These are phyloP conservation scores for Clonostachys chloroleuca DNA, from an alignment of 2,329 filamentous ascomycete species.

Conservation along the genomic window DNA sequence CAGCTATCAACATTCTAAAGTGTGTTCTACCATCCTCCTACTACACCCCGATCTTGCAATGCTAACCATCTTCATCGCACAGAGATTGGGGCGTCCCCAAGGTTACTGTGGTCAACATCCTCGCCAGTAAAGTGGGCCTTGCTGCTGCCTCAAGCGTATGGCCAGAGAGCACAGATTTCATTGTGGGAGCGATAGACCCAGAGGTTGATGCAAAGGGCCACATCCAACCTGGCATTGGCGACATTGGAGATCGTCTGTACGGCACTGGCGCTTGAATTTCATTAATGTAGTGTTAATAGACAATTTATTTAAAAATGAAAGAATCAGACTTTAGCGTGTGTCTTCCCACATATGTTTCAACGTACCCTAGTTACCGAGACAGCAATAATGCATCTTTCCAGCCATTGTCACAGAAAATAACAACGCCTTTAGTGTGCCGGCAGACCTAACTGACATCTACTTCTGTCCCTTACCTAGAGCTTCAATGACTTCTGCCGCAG, in stretches of 20 bases:
- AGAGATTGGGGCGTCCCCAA: slow-evolving; percentile 62
- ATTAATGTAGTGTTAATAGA: too few relatives aligned
- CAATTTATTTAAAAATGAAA: too few relatives aligned
- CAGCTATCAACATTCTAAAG: slow-evolving; percentile 57
- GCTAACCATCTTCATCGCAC: not conserved
- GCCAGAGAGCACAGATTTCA: slow-evolving; percentile 19
- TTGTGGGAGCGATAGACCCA: slow-evolving; percentile 41
- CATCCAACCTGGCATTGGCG: slow-evolving; percentile 26
- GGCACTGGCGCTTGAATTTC: slow-evolving; percentile 5
- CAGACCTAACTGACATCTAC: too few relatives aligned
- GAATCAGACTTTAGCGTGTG: too few relatives aligned
- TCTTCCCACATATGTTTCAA: too few relatives aligned
- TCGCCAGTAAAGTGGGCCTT: slow-evolving; percentile 51
- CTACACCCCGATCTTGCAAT: too few relatives aligned
- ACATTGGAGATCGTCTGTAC: slow-evolving; percentile 55
- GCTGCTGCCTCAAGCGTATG: slow-evolving; percentile 49
- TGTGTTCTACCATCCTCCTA: slow-evolving; percentile 1
- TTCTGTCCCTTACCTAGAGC: not conserved
- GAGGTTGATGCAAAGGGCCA: slow-evolving; percentile 47
- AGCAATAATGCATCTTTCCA: too few relatives aligned
- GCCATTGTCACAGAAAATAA: too few relatives aligned
- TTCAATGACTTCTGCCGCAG: not conserved
- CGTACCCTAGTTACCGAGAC: too few relatives aligned
- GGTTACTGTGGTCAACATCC: slow-evolving; percentile 52
- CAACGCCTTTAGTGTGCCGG: too few relatives aligned